Conservation (phyloP, 2,329 filamentous ascomycete genomes). For the Aspergillus terreus region DNA sequence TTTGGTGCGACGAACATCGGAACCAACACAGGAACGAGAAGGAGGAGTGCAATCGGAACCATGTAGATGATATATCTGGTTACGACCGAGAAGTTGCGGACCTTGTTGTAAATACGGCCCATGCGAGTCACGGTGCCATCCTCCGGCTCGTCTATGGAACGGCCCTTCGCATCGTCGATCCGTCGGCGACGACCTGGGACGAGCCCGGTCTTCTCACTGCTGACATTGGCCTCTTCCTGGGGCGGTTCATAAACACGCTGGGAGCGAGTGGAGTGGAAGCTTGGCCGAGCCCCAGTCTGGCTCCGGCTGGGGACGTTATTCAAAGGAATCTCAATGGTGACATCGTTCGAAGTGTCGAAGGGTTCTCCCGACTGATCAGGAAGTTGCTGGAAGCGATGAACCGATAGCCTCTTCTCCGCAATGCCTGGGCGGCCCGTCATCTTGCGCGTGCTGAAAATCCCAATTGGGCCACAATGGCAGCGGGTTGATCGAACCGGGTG, state of each 20-base stretch:
- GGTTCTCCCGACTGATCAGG: conserved; percentile 31
- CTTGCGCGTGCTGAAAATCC: background rate
- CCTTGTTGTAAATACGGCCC: conserved; percentile 58
- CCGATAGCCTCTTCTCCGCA: conserved; percentile 40
- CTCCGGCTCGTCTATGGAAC: conserved; percentile 39
- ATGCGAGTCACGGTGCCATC: conserved; percentile 57
- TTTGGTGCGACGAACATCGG: conserved; percentile 50
- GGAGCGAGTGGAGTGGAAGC: conserved; percentile 28
- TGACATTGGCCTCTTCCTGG: conserved; percentile 19
- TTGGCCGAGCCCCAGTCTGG: conserved; percentile 44
- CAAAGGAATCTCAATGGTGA: conserved; percentile 60
- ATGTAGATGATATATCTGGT: conserved; percentile 64
- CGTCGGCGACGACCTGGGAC: conserved; percentile 32
- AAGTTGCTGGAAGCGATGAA: conserved; percentile 44
- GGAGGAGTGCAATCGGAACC: conserved; percentile 52
- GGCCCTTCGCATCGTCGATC: conserved; percentile 28
- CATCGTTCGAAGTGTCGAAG: conserved; percentile 50
- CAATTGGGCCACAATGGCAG: background rate
- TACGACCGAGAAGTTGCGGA: conserved; percentile 60
- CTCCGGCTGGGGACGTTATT: conserved; percentile 51
- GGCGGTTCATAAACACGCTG: conserved; percentile 28
- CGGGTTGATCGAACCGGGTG: background rate
- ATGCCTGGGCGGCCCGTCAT: conserved; percentile 36
- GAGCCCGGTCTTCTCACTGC: conserved; percentile 29
- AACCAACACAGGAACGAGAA: conserved; percentile 62